A percentile compares a stretch with the other conserved stretches of the same genome.
Conservation (phyloP, 2,329 filamentous ascomycete genomes). For the Talaromyces rugulosus region DNA sequence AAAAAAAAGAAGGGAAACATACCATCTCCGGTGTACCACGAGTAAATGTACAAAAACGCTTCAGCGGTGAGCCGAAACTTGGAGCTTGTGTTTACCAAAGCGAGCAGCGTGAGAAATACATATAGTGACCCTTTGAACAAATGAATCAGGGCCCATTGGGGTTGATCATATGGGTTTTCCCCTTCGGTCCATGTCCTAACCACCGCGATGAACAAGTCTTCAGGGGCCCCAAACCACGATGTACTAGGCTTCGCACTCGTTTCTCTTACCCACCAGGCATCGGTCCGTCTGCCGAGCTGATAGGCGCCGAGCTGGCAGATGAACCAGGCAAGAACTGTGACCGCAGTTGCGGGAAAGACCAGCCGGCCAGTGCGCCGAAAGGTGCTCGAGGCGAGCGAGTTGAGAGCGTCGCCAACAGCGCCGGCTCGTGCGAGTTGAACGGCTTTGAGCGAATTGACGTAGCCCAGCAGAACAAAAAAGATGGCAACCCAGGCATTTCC, state of each 20-base stretch:
- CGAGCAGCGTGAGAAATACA: slow-evolving; percentile 52
- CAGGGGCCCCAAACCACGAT: slow-evolving; percentile 40
- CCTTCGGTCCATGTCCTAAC: slow-evolving; percentile 51
- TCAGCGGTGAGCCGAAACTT: slow-evolving; percentile 48
- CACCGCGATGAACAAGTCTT: slow-evolving; percentile 43
- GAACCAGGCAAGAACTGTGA: slow-evolving; percentile 54
- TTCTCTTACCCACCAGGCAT: slow-evolving; percentile 57
- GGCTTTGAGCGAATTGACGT: slow-evolving; percentile 60
- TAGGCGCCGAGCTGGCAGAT: slow-evolving; percentile 55
- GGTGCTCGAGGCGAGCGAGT: slow-evolving; percentile 53
- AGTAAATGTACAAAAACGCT: slow-evolving; percentile 46
- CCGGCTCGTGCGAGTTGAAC: slow-evolving; percentile 53
- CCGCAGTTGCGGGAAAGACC: slow-evolving; percentile 54
- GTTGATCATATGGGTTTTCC: slow-evolving; percentile 52
- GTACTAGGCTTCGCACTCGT: slow-evolving; percentile 44
- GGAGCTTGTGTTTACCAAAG: slow-evolving; percentile 48
- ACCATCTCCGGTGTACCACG: slow-evolving; percentile 20
- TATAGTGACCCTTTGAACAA: slow-evolving; percentile 53
- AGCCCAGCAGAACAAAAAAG: slow-evolving; percentile 62
- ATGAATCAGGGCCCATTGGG: slow-evolving; percentile 57
- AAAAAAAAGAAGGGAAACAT: neutral
- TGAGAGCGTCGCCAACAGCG: slow-evolving; percentile 51
- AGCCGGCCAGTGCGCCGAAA: slow-evolving; percentile 57
- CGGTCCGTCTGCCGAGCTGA: slow-evolving; percentile 51
- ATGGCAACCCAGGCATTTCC: slow-evolving; percentile 63